Evolutionary conservation across 2,329 filamentous ascomycete species (phyloP).

Genomic region (Fusarium paranaense): DNA sequence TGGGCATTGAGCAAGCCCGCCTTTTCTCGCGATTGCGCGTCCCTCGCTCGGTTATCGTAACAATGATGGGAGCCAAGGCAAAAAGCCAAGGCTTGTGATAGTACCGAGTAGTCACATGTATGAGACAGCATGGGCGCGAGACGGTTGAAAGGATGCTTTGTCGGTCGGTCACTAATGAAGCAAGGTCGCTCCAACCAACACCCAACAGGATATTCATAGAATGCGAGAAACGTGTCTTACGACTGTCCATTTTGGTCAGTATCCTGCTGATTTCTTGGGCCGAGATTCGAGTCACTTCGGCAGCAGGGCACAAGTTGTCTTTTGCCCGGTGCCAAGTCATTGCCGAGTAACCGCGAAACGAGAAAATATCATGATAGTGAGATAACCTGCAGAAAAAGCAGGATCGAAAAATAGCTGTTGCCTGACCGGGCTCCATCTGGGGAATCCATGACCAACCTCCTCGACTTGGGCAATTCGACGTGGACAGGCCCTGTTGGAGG

Average conservation of each 20-base stretch:
- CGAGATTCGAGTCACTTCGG: background rate
- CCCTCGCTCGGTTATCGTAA: background rate
- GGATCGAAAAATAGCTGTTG: conserved; percentile 10
- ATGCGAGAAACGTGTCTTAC: background rate
- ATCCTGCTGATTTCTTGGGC: background rate
- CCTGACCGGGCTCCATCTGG: background rate
- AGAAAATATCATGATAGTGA: conserved; percentile 7
- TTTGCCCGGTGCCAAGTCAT: conserved; percentile 2
- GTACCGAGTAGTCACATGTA: conserved; percentile 4
- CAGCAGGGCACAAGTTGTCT: background rate
- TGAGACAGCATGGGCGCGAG: background rate
- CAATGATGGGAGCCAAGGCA: conserved; percentile 20
- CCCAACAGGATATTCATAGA: background rate
- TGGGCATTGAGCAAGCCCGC: background rate
- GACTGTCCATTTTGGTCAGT: background rate
- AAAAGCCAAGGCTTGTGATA: conserved; percentile 18
- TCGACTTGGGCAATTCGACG: conserved; percentile 3
- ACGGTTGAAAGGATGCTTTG: background rate
- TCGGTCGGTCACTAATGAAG: background rate
- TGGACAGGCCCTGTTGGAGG: background rate
- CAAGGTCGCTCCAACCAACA: background rate
- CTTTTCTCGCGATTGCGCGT: conserved; percentile 7
- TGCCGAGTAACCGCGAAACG: conserved; percentile 27
- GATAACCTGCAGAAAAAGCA: background rate
- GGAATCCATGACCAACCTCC: background rate